Evolutionary conservation across 371 early-diverging fungal genomes (phyloP), one percentile per base, ranked within the genome.

Genomic region (Racocetra persica): DNA sequence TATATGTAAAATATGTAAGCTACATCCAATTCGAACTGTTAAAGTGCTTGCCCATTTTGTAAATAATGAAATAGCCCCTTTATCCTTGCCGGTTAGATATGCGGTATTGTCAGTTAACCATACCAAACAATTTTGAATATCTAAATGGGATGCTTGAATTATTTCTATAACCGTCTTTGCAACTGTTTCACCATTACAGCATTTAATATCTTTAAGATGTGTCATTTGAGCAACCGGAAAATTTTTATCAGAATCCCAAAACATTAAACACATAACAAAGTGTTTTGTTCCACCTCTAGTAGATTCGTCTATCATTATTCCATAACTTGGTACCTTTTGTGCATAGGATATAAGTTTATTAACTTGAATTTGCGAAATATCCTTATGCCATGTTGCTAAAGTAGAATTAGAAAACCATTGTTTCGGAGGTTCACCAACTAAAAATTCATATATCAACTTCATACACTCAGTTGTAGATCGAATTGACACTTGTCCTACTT

Each of bases 391-490:
- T 18, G 7, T 72, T 51, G 3, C 1, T 24, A 72, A 54, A 26
- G 72, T 52, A 26, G 26, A 72, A 24, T 11, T 8, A 51, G 28
- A 52, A 51, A 72, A 52, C 52, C 5, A 73, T 8, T 73, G 28
- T 73, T 73, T 14, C 36, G 36, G 22, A n/a, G 16, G 2, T 52
- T 73, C 20, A 16, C 32, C 73, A n/a, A 28, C 54, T 73, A 73
- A 38, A 54, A 73, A 73, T 73, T 55, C 32, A 73, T 73, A 73
- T 32, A 73, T 41, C 28, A 73, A 73, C 32, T 57, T 28, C 2
- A 52, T 51, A n/a, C n/a, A 55, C 22, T 73, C 36, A 54, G 54
- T 14, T 38, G 55, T 38, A 54, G 55, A 73, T 20, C 3, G 36
- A 16, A 73, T 55, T 73, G 72, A 72, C 2, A 54, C 20, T 26